These are phyloP conservation scores for Aspergillus uvarum DNA, from an alignment of 2,329 filamentous ascomycete genomes.

Conservation along the genomic window DNA sequence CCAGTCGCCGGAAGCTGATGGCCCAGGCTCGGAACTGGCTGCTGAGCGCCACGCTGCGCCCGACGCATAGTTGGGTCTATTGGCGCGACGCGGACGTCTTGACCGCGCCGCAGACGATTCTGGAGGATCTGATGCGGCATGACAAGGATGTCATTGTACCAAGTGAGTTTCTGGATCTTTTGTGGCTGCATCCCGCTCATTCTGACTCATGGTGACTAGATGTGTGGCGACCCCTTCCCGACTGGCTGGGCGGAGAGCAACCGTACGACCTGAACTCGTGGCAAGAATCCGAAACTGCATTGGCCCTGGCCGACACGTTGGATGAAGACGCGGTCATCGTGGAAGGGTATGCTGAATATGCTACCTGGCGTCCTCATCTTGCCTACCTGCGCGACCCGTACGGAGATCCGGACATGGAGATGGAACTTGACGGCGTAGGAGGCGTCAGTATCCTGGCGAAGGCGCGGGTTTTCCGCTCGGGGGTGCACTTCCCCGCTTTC, in stretches of 20 bases:
- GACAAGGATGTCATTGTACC: conserved; percentile 99
- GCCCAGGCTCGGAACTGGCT: conserved; percentile 97
- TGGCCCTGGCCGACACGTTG: conserved; percentile 88
- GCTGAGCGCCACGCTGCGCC: conserved; percentile 84
- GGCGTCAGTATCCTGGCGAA: conserved; percentile 97
- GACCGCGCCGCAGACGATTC: conserved; percentile 91
- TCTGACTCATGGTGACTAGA: conserved; percentile 52
- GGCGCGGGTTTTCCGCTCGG: conserved; percentile 88
- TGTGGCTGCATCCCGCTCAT: conserved; percentile 14
- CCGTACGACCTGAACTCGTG: conserved; percentile 98
- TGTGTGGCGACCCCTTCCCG: conserved; percentile 96
- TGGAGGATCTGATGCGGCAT: conserved; percentile 97
- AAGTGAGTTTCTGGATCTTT: conserved; percentile 62
- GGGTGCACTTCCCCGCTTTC: conserved; percentile 96
- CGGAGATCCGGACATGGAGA: conserved; percentile 97
- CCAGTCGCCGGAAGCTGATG: conserved; percentile 92
- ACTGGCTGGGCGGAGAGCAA: conserved; percentile 98
- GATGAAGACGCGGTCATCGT: conserved; percentile 99
- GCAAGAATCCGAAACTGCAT: conserved; percentile 97
- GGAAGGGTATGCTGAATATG: conserved; percentile 97
- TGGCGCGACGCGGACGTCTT: conserved; percentile 99
- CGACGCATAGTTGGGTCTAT: conserved; percentile 98
- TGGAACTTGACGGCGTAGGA: conserved; percentile 97
- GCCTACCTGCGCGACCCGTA: conserved; percentile 96
- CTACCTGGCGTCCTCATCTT: conserved; percentile 95